These are phyloP conservation scores for Emmonsiellopsis sp. DNA, from an alignment of 2,329 filamentous ascomycete species.

Conservation along the genomic window DNA sequence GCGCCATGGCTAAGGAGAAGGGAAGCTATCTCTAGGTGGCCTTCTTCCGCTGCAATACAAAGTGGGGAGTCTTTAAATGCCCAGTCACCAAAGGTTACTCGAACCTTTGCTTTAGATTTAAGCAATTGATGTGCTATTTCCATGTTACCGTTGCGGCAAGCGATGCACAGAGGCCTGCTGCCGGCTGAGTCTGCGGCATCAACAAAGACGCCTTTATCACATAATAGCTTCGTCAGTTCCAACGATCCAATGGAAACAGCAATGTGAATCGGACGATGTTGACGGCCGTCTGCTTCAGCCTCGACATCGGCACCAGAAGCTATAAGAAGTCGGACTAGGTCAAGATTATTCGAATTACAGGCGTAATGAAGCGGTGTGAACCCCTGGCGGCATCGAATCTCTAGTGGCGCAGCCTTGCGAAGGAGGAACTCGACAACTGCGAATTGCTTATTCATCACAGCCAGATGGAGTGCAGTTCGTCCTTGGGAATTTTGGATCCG, in stretches of 20 bases:
- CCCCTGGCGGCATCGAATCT: slow-evolving; percentile 20
- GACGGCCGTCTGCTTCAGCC: slow-evolving; percentile 17
- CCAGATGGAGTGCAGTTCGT: slow-evolving; percentile 28
- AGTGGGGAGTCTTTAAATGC: slow-evolving; percentile 28
- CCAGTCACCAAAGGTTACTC: slow-evolving; percentile 15
- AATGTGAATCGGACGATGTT: slow-evolving; percentile 26
- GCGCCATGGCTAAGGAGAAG: slow-evolving; percentile 25
- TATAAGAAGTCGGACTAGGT: slow-evolving; percentile 25
- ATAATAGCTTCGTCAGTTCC: slow-evolving; percentile 22
- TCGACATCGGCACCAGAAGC: slow-evolving; percentile 25
- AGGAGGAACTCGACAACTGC: slow-evolving; percentile 28
- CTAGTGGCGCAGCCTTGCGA: slow-evolving; percentile 21
- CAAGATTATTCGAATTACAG: slow-evolving; percentile 21
- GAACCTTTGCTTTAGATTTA: slow-evolving; percentile 22
- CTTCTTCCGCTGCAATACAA: slow-evolving; percentile 27
- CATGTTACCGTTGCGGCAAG: slow-evolving; percentile 23
- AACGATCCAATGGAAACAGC: slow-evolving; percentile 21
- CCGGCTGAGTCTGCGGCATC: slow-evolving; percentile 22
- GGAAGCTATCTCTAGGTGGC: slow-evolving; percentile 23
- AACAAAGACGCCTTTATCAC: slow-evolving; percentile 19
- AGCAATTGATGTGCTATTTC: slow-evolving; percentile 26
- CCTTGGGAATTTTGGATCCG: slow-evolving; percentile 20
- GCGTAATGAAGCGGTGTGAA: slow-evolving; percentile 30
- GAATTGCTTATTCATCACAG: slow-evolving; percentile 26
- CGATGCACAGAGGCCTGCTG: slow-evolving; percentile 28